Base-by-base conservation (phyloP, 2,329 filamentous ascomycete genomes). In the Verticillium klebahnii region DNA sequence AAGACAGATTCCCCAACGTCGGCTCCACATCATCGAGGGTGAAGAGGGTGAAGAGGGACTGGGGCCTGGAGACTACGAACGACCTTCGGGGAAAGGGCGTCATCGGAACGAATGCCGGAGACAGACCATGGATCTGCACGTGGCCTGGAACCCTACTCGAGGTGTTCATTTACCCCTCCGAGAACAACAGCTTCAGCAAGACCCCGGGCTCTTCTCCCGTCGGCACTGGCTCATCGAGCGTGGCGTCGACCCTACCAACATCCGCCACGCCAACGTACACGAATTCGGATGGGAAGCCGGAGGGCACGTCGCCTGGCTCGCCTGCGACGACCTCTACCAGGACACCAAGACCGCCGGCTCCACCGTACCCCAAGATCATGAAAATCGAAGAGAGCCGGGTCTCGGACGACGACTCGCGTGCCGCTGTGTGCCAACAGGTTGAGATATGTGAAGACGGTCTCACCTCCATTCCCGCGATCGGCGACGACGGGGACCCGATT, bases 101-200 rank as follows among this genome's bases (percentile, higher is more conserved):
- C 6, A 60, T 65, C 2, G 70, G 71, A 12, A 75, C 76, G 1
- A 69, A 77, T 62, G 70, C 71, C 0, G 84, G 84, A 2, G 83
- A 86, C 56, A 81, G 74, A 62, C 80, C 82, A 1, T 87, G 85
- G 85, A 77, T 87, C 25, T 87, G 85, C 68, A 81, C 75, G 2
- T 87, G 85, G 84, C 81, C 83, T 2, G 75, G 79, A 32, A 85
- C 83, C 0, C 74, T 78, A 2, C 74, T 87, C 5, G 83, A 87
- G 59, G 71, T 85, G 3, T 85, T 85, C 66, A 82, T 87, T 50
- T 87, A 85, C 64, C 77, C 83, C 1, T 73, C 74, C 29, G 81
- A 85, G 66, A 84, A 82, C 66, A 78, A 75, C 60, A 83, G 78
- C 65, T 70, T 71, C 8, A 54, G 56, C 15, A 39, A 32, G n/a